Percentiles rank a stretch among this genome's conserved stretches.
Evolutionary conservation across 1,284 basidiomycete genomes (phyloP).

Genomic region (Microbotryum violaceum): DNA sequence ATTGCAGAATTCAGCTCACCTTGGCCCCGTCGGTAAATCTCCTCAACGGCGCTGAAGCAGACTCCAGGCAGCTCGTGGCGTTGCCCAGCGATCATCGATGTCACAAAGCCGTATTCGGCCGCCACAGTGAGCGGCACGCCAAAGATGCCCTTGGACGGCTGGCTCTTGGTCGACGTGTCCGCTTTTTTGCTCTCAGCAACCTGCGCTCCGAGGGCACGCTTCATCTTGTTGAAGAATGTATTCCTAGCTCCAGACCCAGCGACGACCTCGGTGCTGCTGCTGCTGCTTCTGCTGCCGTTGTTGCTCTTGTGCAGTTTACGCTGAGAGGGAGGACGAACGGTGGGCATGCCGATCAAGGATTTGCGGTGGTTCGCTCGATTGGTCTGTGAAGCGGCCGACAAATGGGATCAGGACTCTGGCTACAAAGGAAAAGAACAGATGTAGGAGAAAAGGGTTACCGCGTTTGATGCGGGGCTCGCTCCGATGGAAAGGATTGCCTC

Average conservation of each 20-base stretch:
- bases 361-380: slow-evolving; percentile 11
- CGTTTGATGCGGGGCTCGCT: not conserved
- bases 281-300: too few relatives aligned
- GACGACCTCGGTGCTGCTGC: not conserved
- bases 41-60: slow-evolving; percentile 40
- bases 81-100: slow-evolving; percentile 40
- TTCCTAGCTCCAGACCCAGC: not conserved
- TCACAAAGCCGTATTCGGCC: slow-evolving; percentile 38
- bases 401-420: too few relatives aligned
- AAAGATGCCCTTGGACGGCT: slow-evolving; percentile 25
- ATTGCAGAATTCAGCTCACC: slow-evolving; percentile 3
- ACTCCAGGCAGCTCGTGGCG: slow-evolving; percentile 40
- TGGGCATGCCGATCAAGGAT: slow-evolving; percentile 15
- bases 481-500: slow-evolving; percentile 26
- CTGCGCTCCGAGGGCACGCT: slow-evolving; percentile 16
- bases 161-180: not conserved
- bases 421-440: not conserved
- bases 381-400: not conserved
- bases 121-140: slow-evolving; percentile 34
- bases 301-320: not conserved
- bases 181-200: slow-evolving; percentile 1
- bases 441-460: not conserved
- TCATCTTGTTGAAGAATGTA: slow-evolving; percentile 23
- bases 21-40: slow-evolving; percentile 41
- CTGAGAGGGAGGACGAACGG: not conserved